Evolutionary conservation across 352 stramenopile species (phyloP), one percentile per base, ranked within the genome.

Genomic region (Pythium angustatum): DNA sequence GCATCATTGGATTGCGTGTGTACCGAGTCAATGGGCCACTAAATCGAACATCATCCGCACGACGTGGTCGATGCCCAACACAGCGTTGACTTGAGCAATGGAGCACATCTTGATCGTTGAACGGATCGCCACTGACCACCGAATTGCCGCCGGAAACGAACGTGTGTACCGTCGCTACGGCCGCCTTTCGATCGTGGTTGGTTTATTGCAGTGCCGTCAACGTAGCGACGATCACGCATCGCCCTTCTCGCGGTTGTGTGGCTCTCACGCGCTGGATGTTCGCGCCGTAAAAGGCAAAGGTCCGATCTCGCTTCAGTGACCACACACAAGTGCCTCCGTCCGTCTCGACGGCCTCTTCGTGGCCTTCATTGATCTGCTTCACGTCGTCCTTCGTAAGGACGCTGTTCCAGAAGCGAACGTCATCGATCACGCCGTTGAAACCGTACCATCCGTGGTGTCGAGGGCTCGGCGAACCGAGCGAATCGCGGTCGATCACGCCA

Each of bases 361-460:
- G 22, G 19, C 40, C 53, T 5, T 30, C 15, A 26, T 43, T 15
- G 17, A 60, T 38, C 38, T 30, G 53, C 27, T n/a, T 21, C 10
- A 31, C 38, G 7, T 60, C 22, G 3, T 49, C 52, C 2, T 15
- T 34, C 6, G 21, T 27, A 21, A 59, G 5, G 4, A 27, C 52
- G 8, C 36, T 36, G 52, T 31, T 49, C 52, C 52, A 59, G 31
- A 62, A 47, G 2, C 55, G 44, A 33, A 52, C 54, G 6, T 50
- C 47, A 22, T 54, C 55, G 5, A 62, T 11, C 8, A 62, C 21
- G 0, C 55, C 55, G 11, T 53, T 24, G 21, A 62, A 62, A 3
- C 43, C 55, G 22, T 62, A 62, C 55, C 55, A 62, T 15, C 31
- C 52, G 10, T 44, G 47, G 30, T 52, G 33, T 28, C 55, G 28